Evolutionary conservation across 805 yeast genomes (phyloP), one percentile per base, ranked within the genome.

Genomic region (Metschnikowia matae): DNA sequence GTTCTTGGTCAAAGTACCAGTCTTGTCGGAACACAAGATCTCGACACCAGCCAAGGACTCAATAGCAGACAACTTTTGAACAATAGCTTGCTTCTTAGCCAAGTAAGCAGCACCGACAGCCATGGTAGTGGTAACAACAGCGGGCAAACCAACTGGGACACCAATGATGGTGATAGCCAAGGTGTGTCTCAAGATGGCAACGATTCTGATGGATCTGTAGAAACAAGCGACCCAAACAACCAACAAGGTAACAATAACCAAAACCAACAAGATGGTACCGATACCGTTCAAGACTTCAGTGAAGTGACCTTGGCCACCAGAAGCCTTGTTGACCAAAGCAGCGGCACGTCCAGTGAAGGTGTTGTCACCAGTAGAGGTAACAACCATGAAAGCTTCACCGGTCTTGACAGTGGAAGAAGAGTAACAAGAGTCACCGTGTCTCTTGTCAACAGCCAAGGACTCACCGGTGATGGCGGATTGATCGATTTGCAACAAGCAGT

Each of bases 41-140:
- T 91, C 96, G 68, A 90, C 97, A 84, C 96, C 96, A 61, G 96
- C 97, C 64, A 90, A 80, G 57, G 96, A 90, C 79, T 90, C 97
- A 78, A 90, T 90, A 62, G 97, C 97, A 73, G 96, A 87, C 68
- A 90, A 81, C 73, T 90, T 90, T 78, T 90, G 97, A 66, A 90
- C 97, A 81, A 90, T 90, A 63, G 97, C 97, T 78, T 89, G 89
- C 78, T 89, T 90, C 83, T 89, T 88, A 66, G 97, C 97, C 69
- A 90, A 80, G 86, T 90, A 89, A 70, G 97, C 96, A 73, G 97
- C 97, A 84, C 97, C 97, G 76, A 91, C 97, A 74, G 97, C 97
- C 97, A 90, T 89, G 73, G 97, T 90, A 66, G 96, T 90, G 80
- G 97, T 90, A 62, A 89, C 96, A 69, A 90, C 97, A 72, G 96